phyloP scores from a whole-genome alignment of 805 yeast genomes.

The Novakomyces olei region DNA sequence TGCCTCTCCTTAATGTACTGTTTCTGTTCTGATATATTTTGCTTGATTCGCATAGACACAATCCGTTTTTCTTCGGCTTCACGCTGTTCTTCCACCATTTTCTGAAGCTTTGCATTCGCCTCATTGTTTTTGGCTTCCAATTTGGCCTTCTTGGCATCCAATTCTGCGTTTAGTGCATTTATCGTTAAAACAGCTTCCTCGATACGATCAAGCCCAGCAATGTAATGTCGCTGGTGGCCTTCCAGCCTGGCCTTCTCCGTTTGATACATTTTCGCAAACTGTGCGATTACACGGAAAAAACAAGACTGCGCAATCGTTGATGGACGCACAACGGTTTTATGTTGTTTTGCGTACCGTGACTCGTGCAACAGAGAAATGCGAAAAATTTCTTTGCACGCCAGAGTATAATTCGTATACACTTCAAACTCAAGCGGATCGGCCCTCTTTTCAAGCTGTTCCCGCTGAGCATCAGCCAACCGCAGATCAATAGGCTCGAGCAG shows the following conservation, averaged over 20 bases:
- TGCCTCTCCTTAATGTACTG: slow-evolving; percentile 32
- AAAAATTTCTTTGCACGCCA: too few species aligned
- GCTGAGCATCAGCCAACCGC: too few species aligned
- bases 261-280: slow-evolving; percentile 18
- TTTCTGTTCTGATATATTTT: slow-evolving; percentile 47
- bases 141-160: slow-evolving; percentile 30
- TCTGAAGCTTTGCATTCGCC: slow-evolving; percentile 48
- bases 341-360: not conserved
- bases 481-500: slow-evolving; percentile 28
- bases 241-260: slow-evolving; percentile 29
- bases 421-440: too few species aligned
- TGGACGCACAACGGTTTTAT: not conserved
- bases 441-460: too few species aligned
- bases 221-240: slow-evolving; percentile 47
- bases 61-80: slow-evolving; percentile 82
- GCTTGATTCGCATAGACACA: slow-evolving; percentile 56
- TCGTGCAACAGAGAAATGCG: too few species aligned
- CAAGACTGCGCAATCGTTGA: slow-evolving; percentile 26
- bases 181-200: slow-evolving; percentile 60
- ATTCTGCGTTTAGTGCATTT: slow-evolving; percentile 29
- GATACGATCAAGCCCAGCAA: slow-evolving; percentile 49
- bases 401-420: too few species aligned
- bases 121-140: slow-evolving; percentile 38
- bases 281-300: slow-evolving; percentile 28
- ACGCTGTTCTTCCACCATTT: slow-evolving; percentile 64